Base-by-base conservation (phyloP, 2,329 filamentous ascomycete species). In the Xylariaceae sp. region DNA sequence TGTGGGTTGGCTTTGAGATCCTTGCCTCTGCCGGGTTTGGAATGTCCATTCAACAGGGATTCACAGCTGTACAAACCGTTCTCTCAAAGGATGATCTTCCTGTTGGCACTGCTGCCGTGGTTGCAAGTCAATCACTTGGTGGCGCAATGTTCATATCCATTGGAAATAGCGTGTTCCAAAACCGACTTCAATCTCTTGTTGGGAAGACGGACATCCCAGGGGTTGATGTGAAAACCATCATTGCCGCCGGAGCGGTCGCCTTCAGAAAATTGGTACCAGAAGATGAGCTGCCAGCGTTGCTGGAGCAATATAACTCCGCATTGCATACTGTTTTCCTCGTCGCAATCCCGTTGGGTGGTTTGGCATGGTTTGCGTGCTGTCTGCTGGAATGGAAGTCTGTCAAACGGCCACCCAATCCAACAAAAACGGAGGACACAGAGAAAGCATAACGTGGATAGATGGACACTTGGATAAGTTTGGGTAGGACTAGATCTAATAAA, bases 91-190 rank as follows among this genome's bases (percentile, higher is more conserved):
- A 72, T 0, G 75, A 79, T 45, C 64, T 79, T 3, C 69, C 77
- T 0, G 72, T 78, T 18, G 77, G 75, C 44, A 77, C 74, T 1
- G 72, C 76, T 0, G 66, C 71, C 4, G 71, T 79, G 9, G 70
- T 79, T n/a, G 73, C 74, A 2, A 68, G 71, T 16, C 76, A 79
- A 59, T 74, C 72, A 16, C 68, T 80, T 1, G 76, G 76, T 5
- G 77, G 75, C n/a, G 75, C 77, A 2, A 61, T 79, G 9, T 79
- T 79, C 58, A 72, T 79, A n/a, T 76, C 76, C 3, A 73, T 77
- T 23, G 77, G 75, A 4, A 77, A 79, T 60, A 76, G 70, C 43
- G 67, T 77, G 2, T 74, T 79, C 40, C 70, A 73, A 50, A 74
- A 70, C 52, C 66, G 70, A 29, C 68, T 78, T 0, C 40, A 46